A percentile compares a stretch with the other conserved stretches of the same genome.
These are phyloP conservation scores for Priceomyces melissophilus DNA, from an alignment of 805 yeast species.

Conservation along the genomic window DNA sequence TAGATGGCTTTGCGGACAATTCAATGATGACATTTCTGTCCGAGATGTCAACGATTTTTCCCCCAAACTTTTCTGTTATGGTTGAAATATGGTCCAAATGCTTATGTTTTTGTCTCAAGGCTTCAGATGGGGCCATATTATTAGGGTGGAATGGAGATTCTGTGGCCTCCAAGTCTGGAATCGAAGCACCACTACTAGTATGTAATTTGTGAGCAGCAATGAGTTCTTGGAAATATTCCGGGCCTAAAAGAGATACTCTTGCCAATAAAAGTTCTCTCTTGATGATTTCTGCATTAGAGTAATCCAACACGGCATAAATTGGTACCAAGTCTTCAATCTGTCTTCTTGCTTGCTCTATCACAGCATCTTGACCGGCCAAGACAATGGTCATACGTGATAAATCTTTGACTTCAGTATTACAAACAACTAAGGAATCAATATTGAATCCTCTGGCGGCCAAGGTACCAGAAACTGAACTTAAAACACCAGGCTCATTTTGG, in stretches of 20 bases:
- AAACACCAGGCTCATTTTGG: conserved; percentile 98
- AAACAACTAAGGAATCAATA: conserved; percentile 94
- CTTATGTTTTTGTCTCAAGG: conserved; percentile 87
- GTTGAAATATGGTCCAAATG: conserved; percentile 83
- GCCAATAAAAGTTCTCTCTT: conserved; percentile 89
- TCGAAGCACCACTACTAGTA: conserved; percentile 35
- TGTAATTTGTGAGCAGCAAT: conserved; percentile 74
- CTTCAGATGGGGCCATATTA: conserved; percentile 85
- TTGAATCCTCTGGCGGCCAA: conserved; percentile 98
- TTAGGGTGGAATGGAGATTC: conserved; percentile 74
- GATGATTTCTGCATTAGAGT: conserved; percentile 84
- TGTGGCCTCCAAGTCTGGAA: conserved; percentile 41
- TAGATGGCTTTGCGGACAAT: conserved; percentile 88
- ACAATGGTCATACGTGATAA: conserved; percentile 96
- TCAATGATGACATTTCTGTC: conserved; percentile 94
- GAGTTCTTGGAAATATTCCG: conserved; percentile 96
- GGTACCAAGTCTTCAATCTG: conserved; percentile 98
- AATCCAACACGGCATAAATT: conserved; percentile 95
- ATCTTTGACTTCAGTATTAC: conserved; percentile 94
- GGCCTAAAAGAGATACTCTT: conserved; percentile 89
- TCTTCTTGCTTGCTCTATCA: conserved; percentile 96
- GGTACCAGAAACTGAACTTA: conserved; percentile 89
- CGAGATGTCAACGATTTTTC: conserved; percentile 85
- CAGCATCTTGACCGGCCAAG: conserved; percentile 89
- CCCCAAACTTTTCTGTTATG: conserved; percentile 85